Conservation (phyloP, 2,329 filamentous ascomycete species). For the Decorospora gaudefroyi region DNA sequence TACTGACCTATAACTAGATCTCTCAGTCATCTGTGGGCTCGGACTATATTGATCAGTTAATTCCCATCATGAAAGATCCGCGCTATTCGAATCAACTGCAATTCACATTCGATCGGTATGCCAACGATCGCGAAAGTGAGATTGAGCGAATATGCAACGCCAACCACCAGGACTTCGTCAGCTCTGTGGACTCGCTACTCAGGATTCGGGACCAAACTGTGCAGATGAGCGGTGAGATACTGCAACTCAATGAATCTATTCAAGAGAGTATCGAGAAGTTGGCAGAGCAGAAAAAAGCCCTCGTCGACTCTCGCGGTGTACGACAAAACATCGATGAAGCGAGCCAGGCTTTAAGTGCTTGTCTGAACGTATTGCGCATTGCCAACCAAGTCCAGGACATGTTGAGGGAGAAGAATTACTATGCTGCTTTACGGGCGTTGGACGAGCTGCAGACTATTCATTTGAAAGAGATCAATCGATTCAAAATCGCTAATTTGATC, state of each 20-base stretch:
- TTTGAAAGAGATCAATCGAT: constrained; percentile 89
- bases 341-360: constrained; percentile 84
- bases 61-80: constrained; percentile 91
- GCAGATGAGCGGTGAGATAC: constrained; percentile 82
- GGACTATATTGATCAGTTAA: constrained; percentile 94
- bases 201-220: constrained; percentile 89
- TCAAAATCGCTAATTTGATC: constrained; percentile 93
- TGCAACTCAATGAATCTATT: constrained; percentile 91
- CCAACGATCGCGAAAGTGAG: constrained; percentile 82
- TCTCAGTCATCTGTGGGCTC: constrained; percentile 88
- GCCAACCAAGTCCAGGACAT: constrained; percentile 95
- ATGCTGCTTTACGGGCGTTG: constrained; percentile 87
- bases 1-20: constrained; percentile 64
- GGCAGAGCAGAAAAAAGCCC: constrained; percentile 88
- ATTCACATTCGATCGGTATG: constrained; percentile 78
- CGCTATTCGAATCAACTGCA: constrained; percentile 75
- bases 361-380: constrained; percentile 85
- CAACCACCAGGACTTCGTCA: constrained; percentile 95
- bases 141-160: constrained; percentile 94
- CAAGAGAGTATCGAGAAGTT: constrained; percentile 93
- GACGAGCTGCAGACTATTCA: constrained; percentile 97
- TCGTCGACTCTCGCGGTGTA: constrained; percentile 89
- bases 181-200: constrained; percentile 92
- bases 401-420: constrained; percentile 90
- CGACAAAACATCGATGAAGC: constrained; percentile 96